Conservation (phyloP, 176 grass and related monocot species). For the Themeda triandra region DNA sequence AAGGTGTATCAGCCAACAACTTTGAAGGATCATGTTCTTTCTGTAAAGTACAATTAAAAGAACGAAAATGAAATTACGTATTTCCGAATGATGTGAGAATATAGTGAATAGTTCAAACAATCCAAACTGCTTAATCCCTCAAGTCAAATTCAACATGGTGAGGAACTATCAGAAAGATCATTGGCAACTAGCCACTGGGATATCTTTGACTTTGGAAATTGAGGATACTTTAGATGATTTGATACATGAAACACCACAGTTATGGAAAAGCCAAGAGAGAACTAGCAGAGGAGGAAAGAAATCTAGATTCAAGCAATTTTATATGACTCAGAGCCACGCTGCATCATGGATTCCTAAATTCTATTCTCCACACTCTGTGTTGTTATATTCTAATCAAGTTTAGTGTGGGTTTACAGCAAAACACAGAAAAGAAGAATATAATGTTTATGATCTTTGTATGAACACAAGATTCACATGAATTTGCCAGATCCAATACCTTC, state of each 20-base stretch:
- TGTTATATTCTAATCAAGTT: not conserved
- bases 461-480: too few species aligned
- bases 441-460: too few species aligned
- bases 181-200: not conserved
- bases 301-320: not conserved
- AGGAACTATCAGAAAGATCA: not conserved
- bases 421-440: not conserved
- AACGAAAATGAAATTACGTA: not conserved
- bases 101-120: not conserved
- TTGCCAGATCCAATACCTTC: too few species aligned
- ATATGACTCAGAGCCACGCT: not conserved
- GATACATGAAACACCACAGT: not conserved
- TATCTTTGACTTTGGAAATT: not conserved
- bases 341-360: not conserved
- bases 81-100: constrained; percentile 3
- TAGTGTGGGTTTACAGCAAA: not conserved
- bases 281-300: not conserved
- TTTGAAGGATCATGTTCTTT: constrained; percentile 97
- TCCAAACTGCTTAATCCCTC: too few species aligned
- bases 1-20: too few species aligned
- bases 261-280: constrained; percentile 11
- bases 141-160: constrained; percentile 3
- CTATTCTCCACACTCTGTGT: not conserved
- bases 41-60: constrained; percentile 47
- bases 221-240: not conserved